Evolutionary conservation across 78 protist species (phyloP), one percentile per base, ranked within the genome.

Genomic region (Dictyostelium purpureum): DNA sequence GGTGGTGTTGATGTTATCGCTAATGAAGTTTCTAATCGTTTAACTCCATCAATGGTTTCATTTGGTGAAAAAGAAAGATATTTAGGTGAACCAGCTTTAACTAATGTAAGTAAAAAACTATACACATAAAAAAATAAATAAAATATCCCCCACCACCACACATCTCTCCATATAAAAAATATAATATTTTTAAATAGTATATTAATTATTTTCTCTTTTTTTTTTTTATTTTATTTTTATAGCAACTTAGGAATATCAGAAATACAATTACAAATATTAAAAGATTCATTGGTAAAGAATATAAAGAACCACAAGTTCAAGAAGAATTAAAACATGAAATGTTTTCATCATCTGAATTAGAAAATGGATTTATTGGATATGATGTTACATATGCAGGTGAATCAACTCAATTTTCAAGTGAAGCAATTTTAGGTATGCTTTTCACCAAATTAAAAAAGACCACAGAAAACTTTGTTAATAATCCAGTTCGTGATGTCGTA

Each of bases 1-100:
- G 98, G 99, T 35, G 98, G 98, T 76, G 93, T 98, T 43, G 98
- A 98, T 71, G 96, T 98, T 35, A 73, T 96, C 42, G 79, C 79
- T 31, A 97, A 98, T 74, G 98, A 96, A 83, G 96, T 87, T 75
- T 93, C 89, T 11, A 82, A 95, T 80, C 96, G 98, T 65, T 77
- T 70, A 73, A 97, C 98, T 6, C 96, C 98, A 87, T 89, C 79
- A 4, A 12, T 94, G 59, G 95, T 87, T 38, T 76, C 88, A 28
- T 94, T 92, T 35, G 94, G 95, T 63, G 89, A 56, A 51, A 56
- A 93, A 74, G 79, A 67, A 52, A 88, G 97, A 51, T 77, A 63
- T 77, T 16, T 97, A 18, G 98, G 98, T 67, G 96, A 95, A 77
- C 76, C 93, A 67, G 81, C 94, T 65, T 43, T 21, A 49, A 79